Evolutionary conservation across 176 grass and related monocot species (phyloP).

Genomic region (Eleusine coracana): DNA sequence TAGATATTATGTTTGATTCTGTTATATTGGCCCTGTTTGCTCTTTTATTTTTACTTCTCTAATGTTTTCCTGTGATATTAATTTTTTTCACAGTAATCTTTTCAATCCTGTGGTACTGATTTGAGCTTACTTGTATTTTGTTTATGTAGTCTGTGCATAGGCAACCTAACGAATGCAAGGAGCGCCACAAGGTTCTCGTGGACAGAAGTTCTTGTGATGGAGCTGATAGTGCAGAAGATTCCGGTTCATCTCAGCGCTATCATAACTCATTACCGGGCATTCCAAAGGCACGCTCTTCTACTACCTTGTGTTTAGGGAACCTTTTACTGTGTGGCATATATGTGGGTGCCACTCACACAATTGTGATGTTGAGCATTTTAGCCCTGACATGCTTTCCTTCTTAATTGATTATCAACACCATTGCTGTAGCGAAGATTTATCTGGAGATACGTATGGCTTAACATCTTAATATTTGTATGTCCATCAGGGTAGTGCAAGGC

Average conservation of each 20-base stretch:
- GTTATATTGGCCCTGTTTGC: conserved; percentile 1
- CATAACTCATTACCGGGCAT: conserved; percentile 58
- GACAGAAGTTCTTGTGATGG: conserved; percentile 85
- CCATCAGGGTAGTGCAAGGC: conserved; percentile 84
- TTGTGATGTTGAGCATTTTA: conserved; percentile 30
- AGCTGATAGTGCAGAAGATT: conserved; percentile 95
- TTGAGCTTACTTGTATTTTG: conserved; percentile 22
- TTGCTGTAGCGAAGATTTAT: conserved; percentile 1
- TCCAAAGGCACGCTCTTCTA: conserved; percentile 53
- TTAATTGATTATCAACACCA: not conserved
- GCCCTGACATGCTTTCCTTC: not conserved
- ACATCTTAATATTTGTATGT: conserved; percentile 26
- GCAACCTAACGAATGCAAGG: conserved; percentile 88
- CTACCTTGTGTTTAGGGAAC: conserved; percentile 1
- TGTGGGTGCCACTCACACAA: conserved; percentile 17
- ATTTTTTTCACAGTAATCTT: conserved; percentile 21
- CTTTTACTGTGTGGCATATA: conserved; percentile 25
- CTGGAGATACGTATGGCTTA: not conserved
- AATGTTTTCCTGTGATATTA: not conserved
- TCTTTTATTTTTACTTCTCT: conserved; percentile 5
- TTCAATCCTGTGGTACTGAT: not conserved
- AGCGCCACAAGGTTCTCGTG: conserved; percentile 83
- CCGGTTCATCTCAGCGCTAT: conserved; percentile 92
- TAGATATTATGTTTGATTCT: conserved; percentile 26
- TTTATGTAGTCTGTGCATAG: conserved; percentile 79